Evolutionary conservation across 176 grass and related monocot genomes (phyloP), one percentile per base, ranked within the genome.

Genomic region (Oryza brachyantha): DNA sequence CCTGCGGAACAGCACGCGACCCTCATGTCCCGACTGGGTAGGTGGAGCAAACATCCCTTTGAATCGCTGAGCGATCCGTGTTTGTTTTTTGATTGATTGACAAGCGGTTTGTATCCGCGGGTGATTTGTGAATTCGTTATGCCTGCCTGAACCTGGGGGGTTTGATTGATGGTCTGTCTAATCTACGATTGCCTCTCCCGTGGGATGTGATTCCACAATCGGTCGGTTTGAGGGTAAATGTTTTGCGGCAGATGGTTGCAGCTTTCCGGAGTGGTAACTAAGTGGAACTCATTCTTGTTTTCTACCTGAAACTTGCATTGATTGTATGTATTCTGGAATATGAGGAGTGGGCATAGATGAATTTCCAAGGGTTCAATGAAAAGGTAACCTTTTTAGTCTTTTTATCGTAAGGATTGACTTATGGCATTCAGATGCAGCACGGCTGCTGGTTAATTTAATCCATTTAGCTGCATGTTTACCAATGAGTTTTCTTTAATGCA

Each of bases 1-100:
- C 64, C 86, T 65, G 79, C 86, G 7, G 86, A 92, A 76, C 83
- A 80, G 69, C 70, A 83, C 25, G 83, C 79, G 55, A 79, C 75
- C 90, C 43, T 92, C 50, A 68, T 85, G 82, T 89, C 82, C 37
- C 73, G 83, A 60, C 52, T 85, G 66, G 79, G 90, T 92, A 85
- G 75, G 79, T 66, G 13, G 16, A 7, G 2, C 36, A 64, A n/a
- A n/a, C n/a, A n/a, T n/a, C n/a, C n/a, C n/a, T n/a, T n/a, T n/a
- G n/a, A n/a, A n/a, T n/a, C n/a, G n/a, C n/a, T n/a, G n/a, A n/a
- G n/a, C n/a, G n/a, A n/a, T n/a, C n/a, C n/a, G n/a, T n/a, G n/a
- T n/a, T n/a, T n/a, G n/a, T n/a, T n/a, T n/a, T n/a, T n/a, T n/a
- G n/a, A n/a, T n/a, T n/a, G n/a, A n/a, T n/a, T n/a, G n/a, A n/a